These are phyloP conservation scores for Botrytis squamosa DNA, from an alignment of 2,329 filamentous ascomycete genomes.

Conservation along the genomic window DNA sequence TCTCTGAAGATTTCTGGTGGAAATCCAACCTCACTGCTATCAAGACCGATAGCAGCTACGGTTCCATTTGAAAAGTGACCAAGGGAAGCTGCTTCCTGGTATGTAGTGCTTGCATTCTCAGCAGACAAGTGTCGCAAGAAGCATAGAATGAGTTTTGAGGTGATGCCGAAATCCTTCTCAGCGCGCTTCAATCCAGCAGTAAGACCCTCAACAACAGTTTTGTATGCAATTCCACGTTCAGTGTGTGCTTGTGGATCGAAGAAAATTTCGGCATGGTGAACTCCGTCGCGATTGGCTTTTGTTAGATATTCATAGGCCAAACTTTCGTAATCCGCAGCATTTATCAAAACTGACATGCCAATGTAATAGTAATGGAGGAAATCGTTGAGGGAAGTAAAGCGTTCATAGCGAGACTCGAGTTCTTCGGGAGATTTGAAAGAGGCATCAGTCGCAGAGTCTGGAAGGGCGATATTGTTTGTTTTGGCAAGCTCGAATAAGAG, in stretches of 20 bases:
- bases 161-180: conserved; percentile 61
- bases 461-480: conserved; percentile 64
- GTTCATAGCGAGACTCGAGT: conserved; percentile 61
- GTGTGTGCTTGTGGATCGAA: conserved; percentile 79
- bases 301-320: conserved; percentile 71
- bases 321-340: conserved; percentile 66
- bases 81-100: conserved; percentile 43
- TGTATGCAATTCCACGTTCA: conserved; percentile 59
- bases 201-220: conserved; percentile 64
- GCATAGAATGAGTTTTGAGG: conserved; percentile 67
- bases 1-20: conserved; percentile 60
- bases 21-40: conserved; percentile 60
- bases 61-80: conserved; percentile 52
- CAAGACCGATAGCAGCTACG: conserved; percentile 64
- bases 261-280: conserved; percentile 74
- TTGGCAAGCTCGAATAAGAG: conserved; percentile 68
- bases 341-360: conserved; percentile 67
- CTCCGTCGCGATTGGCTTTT: conserved; percentile 61
- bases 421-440: conserved; percentile 61
- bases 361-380: conserved; percentile 79
- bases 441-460: conserved; percentile 53
- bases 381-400: conserved; percentile 70
- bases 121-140: conserved; percentile 69
- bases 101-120: conserved; percentile 51
- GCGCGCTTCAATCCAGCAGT: conserved; percentile 59